Percentiles rank a stretch among this genome's conserved stretches.
phyloP scores from a whole-genome alignment of 2,329 filamentous ascomycete genomes.

The Calonectria hawksworthii region DNA sequence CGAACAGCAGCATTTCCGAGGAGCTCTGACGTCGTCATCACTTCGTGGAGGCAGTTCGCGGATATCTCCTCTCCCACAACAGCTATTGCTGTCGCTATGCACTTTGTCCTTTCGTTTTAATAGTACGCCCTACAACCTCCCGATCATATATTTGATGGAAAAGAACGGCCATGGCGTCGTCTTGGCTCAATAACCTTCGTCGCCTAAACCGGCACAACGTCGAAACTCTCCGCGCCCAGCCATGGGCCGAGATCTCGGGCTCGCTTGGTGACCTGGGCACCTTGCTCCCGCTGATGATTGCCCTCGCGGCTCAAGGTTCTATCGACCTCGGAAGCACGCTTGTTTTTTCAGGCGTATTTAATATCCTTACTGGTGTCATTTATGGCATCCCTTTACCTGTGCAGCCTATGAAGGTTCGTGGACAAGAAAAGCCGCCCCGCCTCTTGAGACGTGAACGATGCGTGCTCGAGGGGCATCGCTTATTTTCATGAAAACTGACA shows the following conservation, averaged over 20 bases:
- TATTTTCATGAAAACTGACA: not conserved
- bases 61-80: not conserved
- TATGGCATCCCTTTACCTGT: constrained; percentile 94
- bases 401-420: constrained; percentile 80
- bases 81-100: not conserved
- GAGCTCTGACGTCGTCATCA: constrained; percentile 8
- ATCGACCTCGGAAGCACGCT: constrained; percentile 88
- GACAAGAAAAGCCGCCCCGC: not conserved
- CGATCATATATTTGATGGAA: not conserved
- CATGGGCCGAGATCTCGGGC: constrained; percentile 84
- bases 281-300: constrained; percentile 89
- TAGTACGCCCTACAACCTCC: not conserved
- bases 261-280: constrained; percentile 91
- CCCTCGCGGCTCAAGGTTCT: constrained; percentile 82
- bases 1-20: not conserved
- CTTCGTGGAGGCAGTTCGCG: not conserved
- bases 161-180: constrained; percentile 36
- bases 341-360: constrained; percentile 89
- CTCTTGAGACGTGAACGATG: not conserved
- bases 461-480: not conserved
- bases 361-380: constrained; percentile 82
- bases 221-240: constrained; percentile 60
- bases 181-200: constrained; percentile 48
- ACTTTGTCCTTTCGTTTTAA: not conserved
- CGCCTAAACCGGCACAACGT: constrained; percentile 63